Conservation (phyloP, 257 asterid genomes). For the Salvia rosmarinus region DNA sequence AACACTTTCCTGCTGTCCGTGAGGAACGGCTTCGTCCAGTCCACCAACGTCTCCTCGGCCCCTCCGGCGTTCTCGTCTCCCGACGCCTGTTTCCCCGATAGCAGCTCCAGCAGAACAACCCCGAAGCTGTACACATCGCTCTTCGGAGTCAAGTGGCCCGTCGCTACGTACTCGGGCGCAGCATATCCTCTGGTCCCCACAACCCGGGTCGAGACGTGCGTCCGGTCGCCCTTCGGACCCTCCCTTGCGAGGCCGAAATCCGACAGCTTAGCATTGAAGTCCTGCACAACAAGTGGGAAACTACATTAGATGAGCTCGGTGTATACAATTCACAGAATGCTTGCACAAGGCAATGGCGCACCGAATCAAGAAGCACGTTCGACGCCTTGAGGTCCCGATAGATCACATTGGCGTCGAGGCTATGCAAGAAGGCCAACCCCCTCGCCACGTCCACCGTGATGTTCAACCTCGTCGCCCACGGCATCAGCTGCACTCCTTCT, state of each 20-base stretch:
- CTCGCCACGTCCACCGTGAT: slow-evolving; percentile 55
- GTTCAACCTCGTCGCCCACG: slow-evolving; percentile 52
- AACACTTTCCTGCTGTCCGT: slow-evolving; percentile 50
- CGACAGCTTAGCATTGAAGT: slow-evolving; percentile 59
- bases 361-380: slow-evolving; percentile 59
- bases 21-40: slow-evolving; percentile 60
- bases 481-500: slow-evolving; percentile 58
- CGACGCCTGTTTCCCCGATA: slow-evolving; percentile 57
- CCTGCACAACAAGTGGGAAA: slow-evolving; percentile 32
- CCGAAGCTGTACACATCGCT: slow-evolving; percentile 64
- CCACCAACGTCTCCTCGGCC: slow-evolving; percentile 55
- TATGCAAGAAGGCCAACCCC: slow-evolving; percentile 55
- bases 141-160: slow-evolving; percentile 58
- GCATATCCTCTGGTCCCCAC: slow-evolving; percentile 63
- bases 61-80: slow-evolving; percentile 62
- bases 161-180: slow-evolving; percentile 63
- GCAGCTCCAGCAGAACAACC: slow-evolving; percentile 54
- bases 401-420: slow-evolving; percentile 55
- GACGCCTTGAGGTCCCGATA: slow-evolving; percentile 63
- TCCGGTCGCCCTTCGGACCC: slow-evolving; percentile 58
- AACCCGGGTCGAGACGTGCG: slow-evolving; percentile 62
- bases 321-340: too few species aligned
- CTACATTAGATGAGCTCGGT: not conserved
- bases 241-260: slow-evolving; percentile 65
- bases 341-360: not conserved